Evolutionary conservation across 768 basidiomycete species (phyloP).

Genomic region (Leccinellum luteum): DNA sequence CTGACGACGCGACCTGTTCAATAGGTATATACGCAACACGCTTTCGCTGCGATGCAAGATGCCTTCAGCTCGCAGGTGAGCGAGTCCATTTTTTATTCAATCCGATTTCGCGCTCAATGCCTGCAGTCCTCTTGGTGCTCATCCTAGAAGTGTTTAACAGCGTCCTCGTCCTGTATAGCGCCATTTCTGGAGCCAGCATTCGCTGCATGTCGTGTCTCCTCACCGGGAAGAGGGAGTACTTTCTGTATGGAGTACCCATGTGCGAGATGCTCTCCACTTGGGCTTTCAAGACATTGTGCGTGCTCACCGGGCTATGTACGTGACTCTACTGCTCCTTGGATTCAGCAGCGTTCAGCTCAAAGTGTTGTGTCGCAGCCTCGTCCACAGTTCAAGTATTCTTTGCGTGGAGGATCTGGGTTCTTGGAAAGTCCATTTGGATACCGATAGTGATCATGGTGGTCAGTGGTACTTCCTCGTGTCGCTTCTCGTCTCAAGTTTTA

Average conservation of each 20-base stretch:
- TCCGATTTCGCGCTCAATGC: neutral
- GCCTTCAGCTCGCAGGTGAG: conserved; percentile 7
- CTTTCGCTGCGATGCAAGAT: conserved; percentile 3
- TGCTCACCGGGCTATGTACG: conserved; percentile 9
- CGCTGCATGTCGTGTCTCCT: conserved; percentile 8
- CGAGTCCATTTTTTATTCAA: neutral
- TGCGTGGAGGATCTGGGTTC: conserved; percentile 10
- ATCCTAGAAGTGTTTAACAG: conserved; percentile 9
- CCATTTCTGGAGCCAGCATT: conserved; percentile 1
- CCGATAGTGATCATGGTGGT: conserved; percentile 3
- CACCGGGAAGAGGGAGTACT: conserved; percentile 8
- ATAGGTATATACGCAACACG: conserved; percentile 5
- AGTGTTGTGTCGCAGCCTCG: neutral
- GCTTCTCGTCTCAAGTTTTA: neutral
- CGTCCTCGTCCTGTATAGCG: conserved; percentile 4
- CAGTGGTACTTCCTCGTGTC: neutral
- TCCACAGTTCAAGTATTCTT: conserved; percentile 7
- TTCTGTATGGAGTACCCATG: neutral
- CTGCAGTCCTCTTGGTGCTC: conserved; percentile 4
- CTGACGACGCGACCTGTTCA: neutral
- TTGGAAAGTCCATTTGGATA: conserved; percentile 4
- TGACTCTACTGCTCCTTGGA: neutral
- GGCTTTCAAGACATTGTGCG: conserved; percentile 7
- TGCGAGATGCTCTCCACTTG: conserved; percentile 5
- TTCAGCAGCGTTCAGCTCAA: neutral